phyloP scores from a whole-genome alignment of 345 rosid species.

The Eucalyptus dawsonii region DNA sequence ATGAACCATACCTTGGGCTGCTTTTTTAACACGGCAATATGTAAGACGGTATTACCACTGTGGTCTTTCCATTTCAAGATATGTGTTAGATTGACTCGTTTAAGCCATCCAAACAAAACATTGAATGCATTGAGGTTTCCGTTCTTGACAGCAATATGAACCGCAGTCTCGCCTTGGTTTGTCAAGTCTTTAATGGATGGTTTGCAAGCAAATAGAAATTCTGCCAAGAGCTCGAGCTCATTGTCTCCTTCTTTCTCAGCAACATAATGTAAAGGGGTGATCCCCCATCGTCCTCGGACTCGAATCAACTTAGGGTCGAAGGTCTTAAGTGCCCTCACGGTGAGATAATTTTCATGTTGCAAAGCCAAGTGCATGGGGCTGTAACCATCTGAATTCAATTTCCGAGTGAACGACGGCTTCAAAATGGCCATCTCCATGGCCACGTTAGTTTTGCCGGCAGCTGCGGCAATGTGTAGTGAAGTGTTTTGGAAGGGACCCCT shows the following conservation, averaged over 20 bases:
- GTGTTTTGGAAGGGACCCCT: neutral
- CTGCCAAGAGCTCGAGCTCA: neutral
- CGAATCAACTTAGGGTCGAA: neutral
- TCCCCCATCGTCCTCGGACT: fast-evolving
- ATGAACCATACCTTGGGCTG: neutral
- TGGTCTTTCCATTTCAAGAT: neutral
- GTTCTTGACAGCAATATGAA: neutral
- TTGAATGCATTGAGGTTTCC: neutral
- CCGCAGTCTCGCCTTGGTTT: neutral
- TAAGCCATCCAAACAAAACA: neutral
- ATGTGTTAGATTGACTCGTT: neutral
- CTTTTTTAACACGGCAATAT: neutral
- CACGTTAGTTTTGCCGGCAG: fast-evolving
- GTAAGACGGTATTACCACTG: fast-evolving
- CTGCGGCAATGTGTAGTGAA: neutral
- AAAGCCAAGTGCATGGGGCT: neutral
- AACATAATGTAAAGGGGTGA: neutral
- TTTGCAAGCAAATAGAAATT: neutral
- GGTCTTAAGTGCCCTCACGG: neutral
- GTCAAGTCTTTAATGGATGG: neutral
- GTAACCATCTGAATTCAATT: neutral
- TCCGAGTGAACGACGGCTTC: fast-evolving
- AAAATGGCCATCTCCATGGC: neutral
- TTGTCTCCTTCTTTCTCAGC: neutral
- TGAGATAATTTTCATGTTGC: neutral